Evolutionary conservation across 805 yeast genomes (phyloP), one percentile per base, ranked within the genome.

Genomic region (Metschnikowia drakensbergensis): DNA sequence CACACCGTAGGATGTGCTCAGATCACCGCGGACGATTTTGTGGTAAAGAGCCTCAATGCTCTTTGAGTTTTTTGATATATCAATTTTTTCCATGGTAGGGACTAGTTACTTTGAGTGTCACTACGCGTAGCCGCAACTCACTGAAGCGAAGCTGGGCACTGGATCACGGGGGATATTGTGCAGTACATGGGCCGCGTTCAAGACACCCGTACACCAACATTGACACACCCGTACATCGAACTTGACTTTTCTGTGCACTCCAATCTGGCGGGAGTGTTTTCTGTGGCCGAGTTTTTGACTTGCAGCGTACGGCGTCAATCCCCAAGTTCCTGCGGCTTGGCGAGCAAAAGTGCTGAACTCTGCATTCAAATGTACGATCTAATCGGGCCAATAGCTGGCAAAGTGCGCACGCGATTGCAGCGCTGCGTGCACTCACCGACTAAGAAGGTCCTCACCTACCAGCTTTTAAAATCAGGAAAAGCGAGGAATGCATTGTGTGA

Each of bases 21-120:
- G 77, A 58, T 86, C 91, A 35, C 92, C 94, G 51, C 83, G 78
- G 31, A 90, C 92, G 41, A 94, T 85, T 52, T 80, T 77, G 54
- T 86, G 84, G 71, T 92, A 94, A 46, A 84, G 76, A 49, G 76
- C 76, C 62, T 87, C 88, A 59, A 90, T 84, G 48, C 81, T 84
- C 59, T 80, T 80, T 38, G 96, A 86, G 65, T 87, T 80, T 42
- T 89, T 79, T 39, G 91, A 73, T 55, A 79, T 65, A 58, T 80
- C 82, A 46, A 80, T 66, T 63, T 76, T 76, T 57, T 80, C 84
- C 84, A 80, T 80, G 43, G 28, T 25, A 31, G 36, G 27, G 31
- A 25, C 26, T 23, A 31, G 29, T n/a, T 37, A 13, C 11, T 13
- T 37, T 8, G 31, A 22, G 25, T 7, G 17, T 8, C 13, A 35